Base-by-base conservation (phyloP, 768 basidiomycete genomes). In the Podaxis sp. region DNA sequence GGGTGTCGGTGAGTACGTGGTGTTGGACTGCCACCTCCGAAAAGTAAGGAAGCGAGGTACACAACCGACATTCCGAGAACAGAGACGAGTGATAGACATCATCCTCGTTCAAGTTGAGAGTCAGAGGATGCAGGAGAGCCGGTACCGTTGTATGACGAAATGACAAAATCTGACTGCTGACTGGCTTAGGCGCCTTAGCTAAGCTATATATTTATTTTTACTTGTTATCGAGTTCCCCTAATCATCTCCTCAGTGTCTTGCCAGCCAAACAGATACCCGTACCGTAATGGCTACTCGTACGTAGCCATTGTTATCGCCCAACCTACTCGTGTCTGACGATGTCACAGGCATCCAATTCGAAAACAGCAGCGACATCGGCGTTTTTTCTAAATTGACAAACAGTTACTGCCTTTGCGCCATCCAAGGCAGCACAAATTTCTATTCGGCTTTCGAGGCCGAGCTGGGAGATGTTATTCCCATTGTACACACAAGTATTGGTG, bases 361-460 rank as follows among this genome's bases (percentile, higher is more conserved):
- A 79, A 95, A 95, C 78, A 90, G 85, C 78, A 89, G 88, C 76
- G 95, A 98, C 70, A 85, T 99, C 68, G 96, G 96, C 68, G 96
- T 99, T 47, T 99, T 98, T 77, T 81, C 94, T 69, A 97, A 97
- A 77, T 83, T 98, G 70, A 98, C 96, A 70, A 98, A 99, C 82
- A 91, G 88, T 70, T 99, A 97, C 83, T 98, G 96, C 77, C 87
- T 99, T 51, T 86, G 85, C 68, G 93, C 95, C 64, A 85, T 98
- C 71, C 90, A 94, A 73, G 91, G 95, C 74, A 91, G 93, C 76
- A 88, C 94, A 65, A 98, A 98, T 77, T 99, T 99, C 70, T 96
- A 95, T 82, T 97, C 95, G 25, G 90, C 93, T 14, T 98, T 98
- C 73, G 95, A 99, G 81, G 85, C 88, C 65, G 95, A 98, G 62